A percentile compares a stretch with the other conserved stretches of the same genome.
Evolutionary conservation across 2,329 filamentous ascomycete species (phyloP).

Genomic region (Fusarium decemcellulare): DNA sequence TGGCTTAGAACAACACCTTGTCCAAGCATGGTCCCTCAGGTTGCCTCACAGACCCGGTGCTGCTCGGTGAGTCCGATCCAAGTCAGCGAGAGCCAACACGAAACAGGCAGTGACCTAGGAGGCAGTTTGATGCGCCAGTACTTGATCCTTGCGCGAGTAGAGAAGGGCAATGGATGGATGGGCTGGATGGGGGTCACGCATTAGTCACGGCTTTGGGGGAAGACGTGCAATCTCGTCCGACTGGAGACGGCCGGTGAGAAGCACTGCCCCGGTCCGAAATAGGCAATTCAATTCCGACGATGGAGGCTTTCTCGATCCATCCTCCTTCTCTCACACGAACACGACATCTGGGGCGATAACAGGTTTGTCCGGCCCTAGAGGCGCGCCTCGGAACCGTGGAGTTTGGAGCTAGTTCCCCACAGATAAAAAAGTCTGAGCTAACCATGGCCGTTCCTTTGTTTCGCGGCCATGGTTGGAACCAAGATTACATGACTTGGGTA

Average conservation of each 20-base stretch:
- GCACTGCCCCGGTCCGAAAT: neutral
- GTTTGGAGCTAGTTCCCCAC: neutral
- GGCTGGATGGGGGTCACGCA: neutral
- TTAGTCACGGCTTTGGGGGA: neutral
- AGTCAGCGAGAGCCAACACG: neutral
- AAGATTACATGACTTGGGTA: constrained; percentile 1
- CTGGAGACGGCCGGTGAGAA: no score
- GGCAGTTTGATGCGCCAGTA: neutral
- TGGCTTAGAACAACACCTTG: no score
- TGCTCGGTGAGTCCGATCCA: neutral
- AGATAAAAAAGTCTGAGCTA: neutral
- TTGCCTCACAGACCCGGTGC: neutral
- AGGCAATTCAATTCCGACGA: neutral
- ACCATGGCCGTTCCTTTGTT: no score
- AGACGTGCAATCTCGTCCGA: no score
- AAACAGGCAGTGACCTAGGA: no score
- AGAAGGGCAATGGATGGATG: neutral
- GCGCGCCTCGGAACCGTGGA: neutral
- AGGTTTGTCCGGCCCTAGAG: no score
- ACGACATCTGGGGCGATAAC: neutral
- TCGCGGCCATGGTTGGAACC: neutral
- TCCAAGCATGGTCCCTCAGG: neutral
- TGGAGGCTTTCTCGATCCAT: neutral
- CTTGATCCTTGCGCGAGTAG: neutral
- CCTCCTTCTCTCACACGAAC: neutral